A percentile compares a stretch with the other conserved stretches of the same genome.
Conservation (phyloP, 164 flowering plant genomes). For the Houttuynia cordata region DNA sequence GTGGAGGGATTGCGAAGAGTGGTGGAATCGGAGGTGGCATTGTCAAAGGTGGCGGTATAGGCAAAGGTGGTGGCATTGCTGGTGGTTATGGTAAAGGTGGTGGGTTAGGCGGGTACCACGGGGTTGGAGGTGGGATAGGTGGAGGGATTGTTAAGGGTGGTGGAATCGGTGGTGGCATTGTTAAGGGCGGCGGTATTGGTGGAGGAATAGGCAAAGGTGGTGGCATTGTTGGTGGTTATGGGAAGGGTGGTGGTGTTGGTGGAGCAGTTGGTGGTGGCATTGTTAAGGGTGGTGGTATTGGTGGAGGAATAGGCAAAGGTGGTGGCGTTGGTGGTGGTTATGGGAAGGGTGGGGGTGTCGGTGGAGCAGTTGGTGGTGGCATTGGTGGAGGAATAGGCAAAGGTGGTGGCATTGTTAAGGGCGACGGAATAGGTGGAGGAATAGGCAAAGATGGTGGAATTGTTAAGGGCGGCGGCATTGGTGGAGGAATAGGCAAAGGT, state of each 20-base stretch:
- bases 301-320: not conserved
- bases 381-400: too few relatives aligned
- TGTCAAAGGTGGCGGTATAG: not conserved
- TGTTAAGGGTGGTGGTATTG: not conserved
- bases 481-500: too few relatives aligned
- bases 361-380: too few relatives aligned
- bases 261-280: not conserved
- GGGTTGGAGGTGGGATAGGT: not conserved
- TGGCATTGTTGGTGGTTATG: not conserved
- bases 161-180: conserved; percentile 1
- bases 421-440: too few relatives aligned
- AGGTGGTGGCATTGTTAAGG: too few relatives aligned
- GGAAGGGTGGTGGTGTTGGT: not conserved
- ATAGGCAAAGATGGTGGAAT: too few relatives aligned
- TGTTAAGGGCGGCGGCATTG: too few relatives aligned
- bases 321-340: conserved; percentile 3
- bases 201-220: conserved; percentile 1
- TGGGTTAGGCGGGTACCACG: not conserved
- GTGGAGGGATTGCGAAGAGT: not conserved
- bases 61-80: not conserved
- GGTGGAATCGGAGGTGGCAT: conserved; percentile 1
- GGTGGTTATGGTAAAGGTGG: not conserved
- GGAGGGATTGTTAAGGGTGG: conserved; percentile 1
- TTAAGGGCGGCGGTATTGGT: not conserved
- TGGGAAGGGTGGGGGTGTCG: too few relatives aligned